Evolutionary conservation across 305 asterid species (phyloP).

Genomic region (Fraxinus angustifolia): DNA sequence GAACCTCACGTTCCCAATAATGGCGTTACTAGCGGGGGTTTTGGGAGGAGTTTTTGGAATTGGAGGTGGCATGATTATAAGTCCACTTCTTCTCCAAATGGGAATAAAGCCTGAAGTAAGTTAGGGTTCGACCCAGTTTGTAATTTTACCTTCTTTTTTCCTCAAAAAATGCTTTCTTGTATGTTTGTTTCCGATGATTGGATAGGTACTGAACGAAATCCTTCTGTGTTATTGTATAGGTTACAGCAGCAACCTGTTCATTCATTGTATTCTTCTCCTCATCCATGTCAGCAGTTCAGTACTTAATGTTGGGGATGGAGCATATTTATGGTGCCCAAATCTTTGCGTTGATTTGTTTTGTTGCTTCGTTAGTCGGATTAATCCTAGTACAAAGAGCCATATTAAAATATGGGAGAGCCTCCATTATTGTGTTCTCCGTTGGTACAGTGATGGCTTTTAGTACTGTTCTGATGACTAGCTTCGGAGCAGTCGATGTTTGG

Average conservation of each 20-base stretch:
- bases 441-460: constrained; percentile 56
- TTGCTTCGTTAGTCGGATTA: constrained; percentile 50
- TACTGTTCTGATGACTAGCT: constrained; percentile 52
- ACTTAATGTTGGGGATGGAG: constrained; percentile 58
- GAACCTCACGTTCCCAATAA: constrained; percentile 47
- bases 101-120: constrained; percentile 68
- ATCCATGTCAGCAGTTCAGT: constrained; percentile 75
- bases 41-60: constrained; percentile 78
- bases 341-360: constrained; percentile 47
- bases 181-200: not conserved
- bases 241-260: constrained; percentile 45
- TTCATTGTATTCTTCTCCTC: constrained; percentile 67
- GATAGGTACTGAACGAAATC: not conserved
- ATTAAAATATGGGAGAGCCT: constrained; percentile 55
- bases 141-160: constrained; percentile 24
- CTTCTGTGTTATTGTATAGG: constrained; percentile 21
- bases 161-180: not conserved
- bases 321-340: constrained; percentile 36
- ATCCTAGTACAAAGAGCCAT: constrained; percentile 50
- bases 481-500: constrained; percentile 55
- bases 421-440: constrained; percentile 73
- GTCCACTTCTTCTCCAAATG: constrained; percentile 68
- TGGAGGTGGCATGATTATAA: constrained; percentile 84
- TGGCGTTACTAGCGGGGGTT: constrained; percentile 69
- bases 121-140: constrained; percentile 6